These are phyloP conservation scores for Dioscorea alata DNA, from an alignment of 106 monocot species.

Conservation along the genomic window DNA sequence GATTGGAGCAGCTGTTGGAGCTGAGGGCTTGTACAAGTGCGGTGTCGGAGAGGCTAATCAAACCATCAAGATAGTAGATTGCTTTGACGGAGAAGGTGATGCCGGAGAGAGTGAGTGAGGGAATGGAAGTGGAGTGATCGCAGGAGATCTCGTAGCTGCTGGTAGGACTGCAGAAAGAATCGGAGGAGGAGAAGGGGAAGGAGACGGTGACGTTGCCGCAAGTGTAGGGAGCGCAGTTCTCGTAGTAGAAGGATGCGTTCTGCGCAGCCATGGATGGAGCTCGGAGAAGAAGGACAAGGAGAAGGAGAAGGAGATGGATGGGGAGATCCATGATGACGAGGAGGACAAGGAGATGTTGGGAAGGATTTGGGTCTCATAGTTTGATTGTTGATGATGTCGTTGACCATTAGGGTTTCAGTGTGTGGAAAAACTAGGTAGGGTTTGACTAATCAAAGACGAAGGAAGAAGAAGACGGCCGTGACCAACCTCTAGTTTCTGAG, in stretches of 20 bases:
- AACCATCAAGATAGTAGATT: background rate
- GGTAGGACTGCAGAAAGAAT: background rate
- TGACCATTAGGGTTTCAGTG: too few species aligned
- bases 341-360: too few species aligned
- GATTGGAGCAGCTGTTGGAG: background rate
- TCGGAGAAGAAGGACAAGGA: too few species aligned
- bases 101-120: background rate
- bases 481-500: too few species aligned
- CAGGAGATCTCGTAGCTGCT: background rate
- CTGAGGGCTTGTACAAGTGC: background rate
- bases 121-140: background rate
- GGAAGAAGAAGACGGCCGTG: too few species aligned
- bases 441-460: too few species aligned
- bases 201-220: conserved; percentile 6
- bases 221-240: background rate
- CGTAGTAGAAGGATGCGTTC: conserved; percentile 5
- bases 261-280: background rate
- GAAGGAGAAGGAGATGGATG: too few species aligned
- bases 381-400: too few species aligned
- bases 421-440: too few species aligned
- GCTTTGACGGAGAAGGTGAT: background rate
- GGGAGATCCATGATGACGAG: too few species aligned
- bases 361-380: too few species aligned
- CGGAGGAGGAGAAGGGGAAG: conserved; percentile 4
- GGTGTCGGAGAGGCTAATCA: conserved; percentile 1